Conservation (phyloP, 2,329 filamentous ascomycete species). For the Sporothrix variecibatus region DNA sequence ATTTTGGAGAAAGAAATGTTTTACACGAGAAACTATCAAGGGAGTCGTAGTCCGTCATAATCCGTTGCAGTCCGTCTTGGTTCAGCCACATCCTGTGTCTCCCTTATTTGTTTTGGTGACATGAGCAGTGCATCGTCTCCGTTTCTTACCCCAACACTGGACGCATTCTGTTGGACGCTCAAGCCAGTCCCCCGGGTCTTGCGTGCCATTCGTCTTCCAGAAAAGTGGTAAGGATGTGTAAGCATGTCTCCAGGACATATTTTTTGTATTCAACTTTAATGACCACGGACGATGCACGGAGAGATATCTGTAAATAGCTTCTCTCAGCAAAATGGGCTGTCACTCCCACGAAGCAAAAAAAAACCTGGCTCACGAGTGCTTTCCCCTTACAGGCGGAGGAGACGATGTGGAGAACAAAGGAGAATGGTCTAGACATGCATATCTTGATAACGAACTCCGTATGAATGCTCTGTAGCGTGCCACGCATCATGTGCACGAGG, state of each 20-base stretch:
- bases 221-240: not conserved
- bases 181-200: not conserved
- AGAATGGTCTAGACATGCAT: not conserved
- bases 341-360: too few species aligned
- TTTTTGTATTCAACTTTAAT: too few species aligned
- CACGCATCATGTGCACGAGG: not conserved
- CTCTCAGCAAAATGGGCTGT: too few species aligned
- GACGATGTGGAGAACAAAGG: not conserved
- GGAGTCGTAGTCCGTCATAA: too few species aligned
- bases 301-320: too few species aligned
- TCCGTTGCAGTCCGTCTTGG: too few species aligned
- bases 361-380: too few species aligned
- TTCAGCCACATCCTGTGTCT: not conserved
- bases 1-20: not conserved
- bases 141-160: too few species aligned
- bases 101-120: not conserved
- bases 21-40: not conserved
- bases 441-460: not conserved
- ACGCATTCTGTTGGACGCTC: not conserved
- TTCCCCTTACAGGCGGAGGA: not conserved
- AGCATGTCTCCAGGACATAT: not conserved
- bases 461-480: not conserved
- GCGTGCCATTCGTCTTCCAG: constrained; percentile 10
- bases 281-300: not conserved
- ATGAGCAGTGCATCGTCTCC: not conserved